phyloP scores from a whole-genome alignment of 331 rosid genomes.

The Cydonia oblonga region DNA sequence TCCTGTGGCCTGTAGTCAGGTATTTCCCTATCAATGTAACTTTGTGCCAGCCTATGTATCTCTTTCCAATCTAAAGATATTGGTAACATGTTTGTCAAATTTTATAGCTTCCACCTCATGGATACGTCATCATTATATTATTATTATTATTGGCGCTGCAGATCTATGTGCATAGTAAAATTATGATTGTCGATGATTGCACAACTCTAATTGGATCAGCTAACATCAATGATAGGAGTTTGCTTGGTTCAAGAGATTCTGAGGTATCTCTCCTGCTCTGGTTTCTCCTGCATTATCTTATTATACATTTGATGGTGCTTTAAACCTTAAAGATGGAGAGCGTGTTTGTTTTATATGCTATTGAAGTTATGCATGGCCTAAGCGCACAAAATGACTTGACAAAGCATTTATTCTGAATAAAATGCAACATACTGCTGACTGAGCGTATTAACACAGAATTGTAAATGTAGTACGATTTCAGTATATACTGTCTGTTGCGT shows the following conservation, averaged over 20 bases:
- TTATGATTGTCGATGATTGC: conserved; percentile 85
- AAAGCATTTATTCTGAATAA: not conserved
- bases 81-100: not conserved
- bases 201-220: conserved; percentile 84
- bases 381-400: not conserved
- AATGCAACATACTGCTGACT: not conserved
- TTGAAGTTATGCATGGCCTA: not conserved
- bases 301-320: not conserved
- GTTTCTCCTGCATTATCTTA: not conserved
- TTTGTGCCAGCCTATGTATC: not conserved
- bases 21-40: conserved; percentile 15
- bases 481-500: not conserved
- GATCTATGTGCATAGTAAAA: conserved; percentile 97
- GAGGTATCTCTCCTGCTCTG: conserved; percentile 47
- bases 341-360: not conserved
- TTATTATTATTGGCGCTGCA: conserved; percentile 20
- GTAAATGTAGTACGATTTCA: not conserved
- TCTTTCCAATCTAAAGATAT: not conserved
- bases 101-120: not conserved
- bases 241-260: conserved; percentile 94
- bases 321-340: not conserved
- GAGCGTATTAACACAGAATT: not conserved
- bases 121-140: not conserved
- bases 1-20: conserved; percentile 96
- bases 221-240: conserved; percentile 93